phyloP scores from a whole-genome alignment of 2,329 filamentous ascomycete species.

The Monosporascus sp. region DNA sequence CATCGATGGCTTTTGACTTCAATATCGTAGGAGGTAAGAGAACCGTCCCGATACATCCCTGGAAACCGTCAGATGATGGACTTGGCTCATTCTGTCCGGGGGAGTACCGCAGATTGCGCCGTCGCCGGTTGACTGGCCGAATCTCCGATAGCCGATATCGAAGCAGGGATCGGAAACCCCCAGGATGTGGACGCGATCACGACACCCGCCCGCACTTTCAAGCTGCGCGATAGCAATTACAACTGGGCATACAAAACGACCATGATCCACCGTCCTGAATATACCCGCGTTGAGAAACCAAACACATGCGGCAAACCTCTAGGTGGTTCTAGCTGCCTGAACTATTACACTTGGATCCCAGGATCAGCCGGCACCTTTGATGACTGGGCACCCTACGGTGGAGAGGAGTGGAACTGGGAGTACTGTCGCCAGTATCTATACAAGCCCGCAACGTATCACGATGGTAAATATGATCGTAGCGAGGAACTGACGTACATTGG shows the following conservation, averaged over 20 bases:
- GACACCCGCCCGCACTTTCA: constrained; percentile 48
- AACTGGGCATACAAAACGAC: constrained; percentile 60
- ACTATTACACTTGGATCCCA: constrained; percentile 61
- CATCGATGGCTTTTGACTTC: constrained; percentile 16
- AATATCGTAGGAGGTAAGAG: constrained; percentile 30
- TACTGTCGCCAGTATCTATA: constrained; percentile 44
- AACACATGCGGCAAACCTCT: constrained; percentile 57
- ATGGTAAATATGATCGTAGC: constrained; percentile 42
- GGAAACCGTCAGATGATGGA: background rate
- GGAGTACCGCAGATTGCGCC: constrained; percentile 42
- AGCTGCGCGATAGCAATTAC: constrained; percentile 48
- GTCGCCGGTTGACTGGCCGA: constrained; percentile 49
- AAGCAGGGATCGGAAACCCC: constrained; percentile 44
- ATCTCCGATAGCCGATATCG: no score
- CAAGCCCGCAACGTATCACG: constrained; percentile 54
- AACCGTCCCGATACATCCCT: background rate
- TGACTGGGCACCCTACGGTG: constrained; percentile 67
- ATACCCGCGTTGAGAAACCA: constrained; percentile 57
- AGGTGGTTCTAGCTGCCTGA: constrained; percentile 52
- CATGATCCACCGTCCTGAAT: constrained; percentile 53
- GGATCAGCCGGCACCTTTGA: constrained; percentile 56
- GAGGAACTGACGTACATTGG: constrained; percentile 46
- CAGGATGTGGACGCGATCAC: constrained; percentile 44
- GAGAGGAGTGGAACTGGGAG: constrained; percentile 60
- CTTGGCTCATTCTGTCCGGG: constrained; percentile 14